phyloP scores from a whole-genome alignment of 148 eudicot species.

The Euryodendron excelsum region DNA sequence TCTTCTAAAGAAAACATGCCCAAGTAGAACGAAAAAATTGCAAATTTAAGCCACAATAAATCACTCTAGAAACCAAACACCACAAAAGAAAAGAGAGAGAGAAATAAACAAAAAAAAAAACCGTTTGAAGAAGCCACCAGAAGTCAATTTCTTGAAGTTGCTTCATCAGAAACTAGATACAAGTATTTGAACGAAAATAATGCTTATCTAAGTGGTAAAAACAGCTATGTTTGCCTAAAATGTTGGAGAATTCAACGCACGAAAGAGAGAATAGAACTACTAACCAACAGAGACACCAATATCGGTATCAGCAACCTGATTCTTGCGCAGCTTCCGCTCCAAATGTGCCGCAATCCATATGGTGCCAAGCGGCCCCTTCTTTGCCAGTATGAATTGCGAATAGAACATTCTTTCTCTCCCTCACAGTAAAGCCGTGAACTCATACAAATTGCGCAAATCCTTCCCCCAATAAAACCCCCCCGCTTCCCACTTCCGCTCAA shows the following conservation, averaged over 20 bases:
- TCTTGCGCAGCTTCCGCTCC: constrained; percentile 89
- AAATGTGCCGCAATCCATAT: constrained; percentile 98
- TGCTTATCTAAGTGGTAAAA: background rate
- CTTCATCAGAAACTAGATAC: background rate
- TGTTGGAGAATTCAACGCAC: background rate
- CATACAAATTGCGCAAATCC: background rate
- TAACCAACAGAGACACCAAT: constrained; percentile 92
- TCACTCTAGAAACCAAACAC: background rate
- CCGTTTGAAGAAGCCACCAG: background rate
- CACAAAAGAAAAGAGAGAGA: background rate
- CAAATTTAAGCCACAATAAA: background rate
- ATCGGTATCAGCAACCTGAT: constrained; percentile 94
- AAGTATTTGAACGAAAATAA: background rate
- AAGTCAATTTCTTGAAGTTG: background rate
- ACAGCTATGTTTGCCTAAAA: background rate
- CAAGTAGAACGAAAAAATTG: background rate
- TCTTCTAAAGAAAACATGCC: background rate
- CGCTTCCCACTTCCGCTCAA: background rate
- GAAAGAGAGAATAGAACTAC: constrained; percentile 11
- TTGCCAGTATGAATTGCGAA: constrained; percentile 92
- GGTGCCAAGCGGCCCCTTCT: constrained; percentile 92
- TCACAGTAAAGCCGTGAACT: constrained; percentile 17
- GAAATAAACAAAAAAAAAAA: background rate
- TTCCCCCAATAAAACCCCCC: background rate
- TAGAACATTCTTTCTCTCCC: constrained; percentile 65